phyloP scores from a whole-genome alignment of 2,329 filamentous ascomycete genomes.

The Pestalotiopsis sp. region DNA sequence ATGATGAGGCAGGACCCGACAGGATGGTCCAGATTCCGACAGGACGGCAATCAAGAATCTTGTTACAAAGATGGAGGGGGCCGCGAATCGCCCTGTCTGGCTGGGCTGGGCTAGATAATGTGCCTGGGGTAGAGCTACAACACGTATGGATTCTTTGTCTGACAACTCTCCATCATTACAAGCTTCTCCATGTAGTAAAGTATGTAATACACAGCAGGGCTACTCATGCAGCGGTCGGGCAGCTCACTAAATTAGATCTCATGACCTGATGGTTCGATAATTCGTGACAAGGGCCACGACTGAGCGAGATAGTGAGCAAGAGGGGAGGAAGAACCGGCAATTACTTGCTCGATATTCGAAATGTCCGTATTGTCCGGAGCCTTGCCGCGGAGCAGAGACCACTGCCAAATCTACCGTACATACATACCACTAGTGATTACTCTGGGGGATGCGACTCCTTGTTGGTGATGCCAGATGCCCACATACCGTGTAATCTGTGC shows the following conservation, averaged over 20 bases:
- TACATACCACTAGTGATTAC: no score
- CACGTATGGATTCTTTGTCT: no score
- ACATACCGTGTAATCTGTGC: no score
- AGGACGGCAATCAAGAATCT: not conserved
- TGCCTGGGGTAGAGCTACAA: not conserved
- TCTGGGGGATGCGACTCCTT: not conserved
- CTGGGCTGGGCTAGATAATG: not conserved
- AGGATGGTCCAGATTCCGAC: constrained; percentile 4
- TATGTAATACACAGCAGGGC: not conserved
- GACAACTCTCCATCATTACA: no score
- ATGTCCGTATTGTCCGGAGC: not conserved
- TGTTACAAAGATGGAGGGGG: not conserved
- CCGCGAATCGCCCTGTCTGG: not conserved
- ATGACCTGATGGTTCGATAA: not conserved
- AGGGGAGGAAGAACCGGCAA: not conserved
- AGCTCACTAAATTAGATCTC: not conserved
- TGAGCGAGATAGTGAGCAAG: not conserved
- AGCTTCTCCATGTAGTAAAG: no score
- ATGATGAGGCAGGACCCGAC: not conserved
- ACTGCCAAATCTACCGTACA: not conserved
- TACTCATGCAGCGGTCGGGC: not conserved
- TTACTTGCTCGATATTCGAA: not conserved
- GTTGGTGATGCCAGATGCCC: not conserved
- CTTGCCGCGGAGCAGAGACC: not conserved
- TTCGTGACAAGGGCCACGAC: not conserved